phyloP scores from a whole-genome alignment of 2,329 filamentous ascomycete species.

The Aspergillus ustus region DNA sequence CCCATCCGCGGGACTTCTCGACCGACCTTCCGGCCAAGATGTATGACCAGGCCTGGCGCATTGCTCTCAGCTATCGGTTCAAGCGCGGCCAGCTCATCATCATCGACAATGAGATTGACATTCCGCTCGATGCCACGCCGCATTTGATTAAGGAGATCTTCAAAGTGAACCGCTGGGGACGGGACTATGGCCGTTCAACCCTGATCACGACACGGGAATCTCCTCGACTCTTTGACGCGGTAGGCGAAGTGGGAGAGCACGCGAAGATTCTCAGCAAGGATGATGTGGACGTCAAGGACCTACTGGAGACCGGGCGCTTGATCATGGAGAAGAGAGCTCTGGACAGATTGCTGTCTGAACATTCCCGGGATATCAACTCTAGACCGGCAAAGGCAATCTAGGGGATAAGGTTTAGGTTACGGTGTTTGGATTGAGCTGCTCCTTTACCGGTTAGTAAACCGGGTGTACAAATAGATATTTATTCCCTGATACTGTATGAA shows the following conservation, averaged over 20 bases:
- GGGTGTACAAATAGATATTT: conserved; percentile 40
- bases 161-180: conserved; percentile 70
- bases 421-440: conserved; percentile 17
- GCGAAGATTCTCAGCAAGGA: conserved; percentile 70
- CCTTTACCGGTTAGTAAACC: conserved; percentile 19
- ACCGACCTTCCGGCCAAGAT: conserved; percentile 84
- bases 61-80: conserved; percentile 89
- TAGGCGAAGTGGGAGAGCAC: conserved; percentile 67
- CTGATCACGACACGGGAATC: conserved; percentile 71
- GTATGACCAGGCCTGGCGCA: conserved; percentile 95
- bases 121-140: conserved; percentile 58
- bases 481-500: conserved; percentile 13
- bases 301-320: conserved; percentile 81
- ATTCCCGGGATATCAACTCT: conserved; percentile 54
- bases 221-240: conserved; percentile 71
- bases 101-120: conserved; percentile 75
- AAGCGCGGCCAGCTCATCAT: conserved; percentile 84
- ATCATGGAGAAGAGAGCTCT: conserved; percentile 85
- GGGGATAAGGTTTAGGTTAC: conserved; percentile 15
- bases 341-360: conserved; percentile 71
- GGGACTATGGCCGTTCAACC: conserved; percentile 69
- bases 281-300: conserved; percentile 95
- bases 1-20: conserved; percentile 86
- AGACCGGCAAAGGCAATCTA: conserved; percentile 41
- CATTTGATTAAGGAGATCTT: conserved; percentile 72